Evolutionary conservation across 495 filamentous ascomycete species (phyloP).

Genomic region (Penicillium pulvis): DNA sequence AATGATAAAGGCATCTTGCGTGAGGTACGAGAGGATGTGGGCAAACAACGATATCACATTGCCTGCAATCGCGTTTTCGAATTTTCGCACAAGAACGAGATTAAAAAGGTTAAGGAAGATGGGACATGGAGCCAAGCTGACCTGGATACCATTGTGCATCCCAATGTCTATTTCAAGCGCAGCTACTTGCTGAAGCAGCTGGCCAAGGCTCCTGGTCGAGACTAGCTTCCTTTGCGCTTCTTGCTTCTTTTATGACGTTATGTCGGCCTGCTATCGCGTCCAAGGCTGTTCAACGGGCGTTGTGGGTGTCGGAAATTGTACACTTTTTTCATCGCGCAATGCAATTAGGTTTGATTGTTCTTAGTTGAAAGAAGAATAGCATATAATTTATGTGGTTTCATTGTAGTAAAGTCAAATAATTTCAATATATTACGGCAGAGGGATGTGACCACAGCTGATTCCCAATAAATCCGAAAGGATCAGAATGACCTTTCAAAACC

Average conservation of each 20-base stretch:
- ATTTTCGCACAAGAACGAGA: slow-evolving; percentile 77
- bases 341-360: slow-evolving; percentile 13
- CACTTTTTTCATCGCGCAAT: slow-evolving; percentile 14
- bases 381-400: background rate
- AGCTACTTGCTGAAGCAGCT: slow-evolving; percentile 82
- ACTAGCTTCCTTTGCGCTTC: slow-evolving; percentile 23
- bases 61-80: slow-evolving; percentile 98
- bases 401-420: slow-evolving; percentile 6
- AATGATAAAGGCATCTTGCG: slow-evolving; percentile 74
- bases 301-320: slow-evolving; percentile 19
- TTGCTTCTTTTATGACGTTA: slow-evolving; percentile 35
- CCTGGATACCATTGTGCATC: slow-evolving; percentile 94
- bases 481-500: slow-evolving; percentile 69
- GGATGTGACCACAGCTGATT: slow-evolving; percentile 81
- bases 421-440: slow-evolving; percentile 8
- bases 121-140: slow-evolving; percentile 75
- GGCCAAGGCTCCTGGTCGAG: slow-evolving; percentile 34
- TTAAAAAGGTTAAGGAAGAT: slow-evolving; percentile 85
- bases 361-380: background rate
- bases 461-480: slow-evolving; percentile 65
- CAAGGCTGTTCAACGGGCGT: slow-evolving; percentile 24
- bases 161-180: slow-evolving; percentile 96
- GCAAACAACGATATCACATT: slow-evolving; percentile 86
- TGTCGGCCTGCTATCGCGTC: slow-evolving; percentile 21
- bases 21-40: slow-evolving; percentile 85